Conservation (phyloP, 2,329 filamentous ascomycete species). For the Fusarium devonianum region DNA sequence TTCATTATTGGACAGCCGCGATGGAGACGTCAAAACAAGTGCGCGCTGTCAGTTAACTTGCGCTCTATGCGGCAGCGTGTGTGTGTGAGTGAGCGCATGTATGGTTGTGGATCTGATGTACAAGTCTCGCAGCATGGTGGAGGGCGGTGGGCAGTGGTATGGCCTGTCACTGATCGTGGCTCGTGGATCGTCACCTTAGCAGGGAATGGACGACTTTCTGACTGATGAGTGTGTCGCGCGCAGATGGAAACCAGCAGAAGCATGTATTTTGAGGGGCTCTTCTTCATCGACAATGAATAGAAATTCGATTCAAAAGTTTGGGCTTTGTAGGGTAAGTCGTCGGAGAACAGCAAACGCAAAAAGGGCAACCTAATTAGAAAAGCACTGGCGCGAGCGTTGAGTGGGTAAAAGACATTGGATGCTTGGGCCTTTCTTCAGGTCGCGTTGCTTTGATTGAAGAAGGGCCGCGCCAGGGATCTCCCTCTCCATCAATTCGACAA, state of each 20-base stretch:
- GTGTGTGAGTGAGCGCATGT: constrained; percentile 18
- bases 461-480: constrained; percentile 27
- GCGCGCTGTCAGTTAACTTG: background rate
- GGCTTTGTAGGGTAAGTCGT: constrained; percentile 1
- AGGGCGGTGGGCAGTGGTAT: too few relatives aligned
- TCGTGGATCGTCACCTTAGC: constrained; percentile 28
- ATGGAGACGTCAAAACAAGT: background rate
- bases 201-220: constrained; percentile 18
- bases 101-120: constrained; percentile 12
- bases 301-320: background rate
- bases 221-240: constrained; percentile 9
- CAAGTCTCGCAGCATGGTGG: constrained; percentile 15
- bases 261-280: too few relatives aligned
- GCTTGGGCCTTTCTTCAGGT: constrained; percentile 4
- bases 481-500: constrained; percentile 24
- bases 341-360: background rate
- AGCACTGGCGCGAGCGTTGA: constrained; percentile 15
- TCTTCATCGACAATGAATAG: background rate
- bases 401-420: background rate
- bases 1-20: background rate
- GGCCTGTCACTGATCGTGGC: constrained; percentile 28
- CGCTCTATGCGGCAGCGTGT: constrained; percentile 3
- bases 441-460: constrained; percentile 3
- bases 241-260: background rate
- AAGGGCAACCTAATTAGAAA: constrained; percentile 7